phyloP scores from a whole-genome alignment of 192 early-diverging fungal genomes.

The Coemansia sp. region DNA sequence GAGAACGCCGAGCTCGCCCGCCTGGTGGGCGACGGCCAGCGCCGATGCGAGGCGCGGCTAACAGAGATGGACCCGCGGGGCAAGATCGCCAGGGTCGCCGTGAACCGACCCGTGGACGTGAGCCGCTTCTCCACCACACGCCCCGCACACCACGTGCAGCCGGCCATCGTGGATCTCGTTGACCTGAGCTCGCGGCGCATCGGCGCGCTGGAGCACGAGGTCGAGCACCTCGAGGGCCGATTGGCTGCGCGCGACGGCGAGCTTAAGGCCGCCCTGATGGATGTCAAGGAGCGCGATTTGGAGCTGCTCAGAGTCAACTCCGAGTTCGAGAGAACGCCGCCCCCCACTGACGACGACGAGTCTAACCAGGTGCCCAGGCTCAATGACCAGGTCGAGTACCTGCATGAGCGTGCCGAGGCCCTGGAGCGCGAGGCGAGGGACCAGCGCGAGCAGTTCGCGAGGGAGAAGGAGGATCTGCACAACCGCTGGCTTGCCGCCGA shows the following conservation, averaged over 20 bases:
- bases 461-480: constrained; percentile 41
- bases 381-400: constrained; percentile 43
- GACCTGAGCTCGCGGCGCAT: constrained; percentile 44
- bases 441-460: constrained; percentile 29
- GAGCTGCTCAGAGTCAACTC: constrained; percentile 39
- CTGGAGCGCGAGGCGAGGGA: constrained; percentile 34
- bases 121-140: background rate
- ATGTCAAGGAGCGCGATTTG: constrained; percentile 42
- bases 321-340: constrained; percentile 10
- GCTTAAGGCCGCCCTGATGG: constrained; percentile 29
- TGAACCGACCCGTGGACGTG: constrained; percentile 3
- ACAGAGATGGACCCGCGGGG: constrained; percentile 22
- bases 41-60: constrained; percentile 18
- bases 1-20: constrained; percentile 24
- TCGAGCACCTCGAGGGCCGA: constrained; percentile 31
- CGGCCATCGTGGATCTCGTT: constrained; percentile 36
- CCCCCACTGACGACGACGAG: background rate
- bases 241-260: constrained; percentile 7
- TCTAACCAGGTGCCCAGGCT: constrained; percentile 18
- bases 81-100: constrained; percentile 21
- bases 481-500: constrained; percentile 41
- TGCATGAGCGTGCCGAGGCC: constrained; percentile 41
- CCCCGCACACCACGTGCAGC: background rate
- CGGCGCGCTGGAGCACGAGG: constrained; percentile 39
- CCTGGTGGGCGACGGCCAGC: constrained; percentile 25